Base-by-base conservation (phyloP, 139 green algal species). In the Coelastrella sp. region DNA sequence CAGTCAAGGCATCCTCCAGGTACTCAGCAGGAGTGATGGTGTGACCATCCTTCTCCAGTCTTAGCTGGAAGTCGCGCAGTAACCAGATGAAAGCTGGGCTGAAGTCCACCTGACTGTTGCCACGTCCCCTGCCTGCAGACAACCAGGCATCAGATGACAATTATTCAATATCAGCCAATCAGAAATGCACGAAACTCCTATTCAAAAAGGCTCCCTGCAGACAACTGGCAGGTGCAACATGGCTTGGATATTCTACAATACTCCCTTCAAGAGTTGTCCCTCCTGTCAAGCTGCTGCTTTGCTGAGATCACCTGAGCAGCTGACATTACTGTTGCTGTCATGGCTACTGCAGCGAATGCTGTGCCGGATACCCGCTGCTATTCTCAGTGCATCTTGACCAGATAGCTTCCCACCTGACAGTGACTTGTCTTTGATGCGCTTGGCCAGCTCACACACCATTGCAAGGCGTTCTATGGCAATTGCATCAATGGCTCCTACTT, bases 391-490 rank as follows among this genome's bases (percentile, higher is more conserved):
- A 19, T 22, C 3, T 5, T 65, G 10, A 5, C 17, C 10, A 47
- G 56, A 11, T 32, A 54, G 14, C 81, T 68, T 66, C 68, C 16
- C 54, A 88, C 83, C 83, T 80, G 83, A 5, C 19, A 13, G 17
- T 8, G 83, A 68, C 84, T 89, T 93, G 86, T 79, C 82, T 58
- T 94, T 93, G 81, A 98, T 96, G 89, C 95, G 95, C 92, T 97
- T 96, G n/a, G 96, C 96, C 91, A 99, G 97, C 92, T 99, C 96
- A 11, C 97, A 99, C 59, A 99, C 98, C 85, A 99, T 94, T 13
- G 96, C 97, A 64, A 99, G 96, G 14, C 95, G 93, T 93, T 99
- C 98, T 20, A 99, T 92, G 0, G 98, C 97, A 93, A 94, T 6
- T 95, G 95, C 97, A 90, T 99, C 98, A 61, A 99, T 99, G 85